Evolutionary conservation across 208 protist species (phyloP).

Genomic region (Crithidia bombi): DNA sequence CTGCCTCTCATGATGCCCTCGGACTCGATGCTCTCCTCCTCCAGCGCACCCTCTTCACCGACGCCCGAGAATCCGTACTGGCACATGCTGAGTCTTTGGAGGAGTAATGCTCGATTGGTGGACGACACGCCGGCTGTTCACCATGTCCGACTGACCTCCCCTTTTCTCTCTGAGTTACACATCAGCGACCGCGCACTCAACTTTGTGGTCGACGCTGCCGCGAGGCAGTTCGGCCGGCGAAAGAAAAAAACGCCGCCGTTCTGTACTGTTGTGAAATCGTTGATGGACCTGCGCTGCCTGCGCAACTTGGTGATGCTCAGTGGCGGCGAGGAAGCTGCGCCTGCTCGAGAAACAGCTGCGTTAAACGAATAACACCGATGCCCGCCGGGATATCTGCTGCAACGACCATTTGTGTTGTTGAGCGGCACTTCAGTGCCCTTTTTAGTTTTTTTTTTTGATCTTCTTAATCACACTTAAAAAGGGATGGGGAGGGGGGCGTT

Average conservation of each 20-base stretch:
- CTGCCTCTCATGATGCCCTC: constrained; percentile 4
- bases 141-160: not conserved
- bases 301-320: constrained; percentile 23
- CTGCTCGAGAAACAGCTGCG: too few species aligned
- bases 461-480: not conserved
- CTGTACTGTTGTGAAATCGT: constrained; percentile 5
- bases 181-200: constrained; percentile 1
- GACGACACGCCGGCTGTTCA: not conserved
- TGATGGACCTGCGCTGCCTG: constrained; percentile 16
- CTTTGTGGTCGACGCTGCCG: not conserved
- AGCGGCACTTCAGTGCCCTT: not conserved
- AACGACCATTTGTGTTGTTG: not conserved
- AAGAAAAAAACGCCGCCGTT: constrained; percentile 6
- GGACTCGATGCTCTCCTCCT: not conserved
- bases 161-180: constrained; percentile 3
- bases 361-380: too few species aligned
- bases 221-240: not conserved
- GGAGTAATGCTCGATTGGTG: not conserved
- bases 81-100: constrained; percentile 5
- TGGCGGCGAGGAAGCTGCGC: not conserved
- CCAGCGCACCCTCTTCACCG: not conserved
- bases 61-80: not conserved
- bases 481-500: not conserved
- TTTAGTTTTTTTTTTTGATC: constrained; percentile 1
- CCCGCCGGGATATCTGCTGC: too few species aligned